Conservation (phyloP, 2,329 filamentous ascomycete genomes). For the Botrytis galanthina region DNA sequence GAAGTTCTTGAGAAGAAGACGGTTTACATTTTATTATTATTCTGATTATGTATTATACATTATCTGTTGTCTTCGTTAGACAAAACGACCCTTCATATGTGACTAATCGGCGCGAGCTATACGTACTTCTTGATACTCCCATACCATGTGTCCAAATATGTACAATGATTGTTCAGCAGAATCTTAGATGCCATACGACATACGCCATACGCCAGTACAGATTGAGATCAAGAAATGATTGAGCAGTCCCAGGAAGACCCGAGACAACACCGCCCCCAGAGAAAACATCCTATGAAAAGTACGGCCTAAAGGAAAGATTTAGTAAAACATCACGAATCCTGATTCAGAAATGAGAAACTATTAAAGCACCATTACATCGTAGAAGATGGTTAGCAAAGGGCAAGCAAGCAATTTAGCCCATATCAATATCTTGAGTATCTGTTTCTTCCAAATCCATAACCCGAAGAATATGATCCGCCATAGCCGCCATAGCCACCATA, state of each 20-base stretch:
- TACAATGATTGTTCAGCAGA: not conserved
- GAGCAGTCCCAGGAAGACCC: no score
- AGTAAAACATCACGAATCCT: accelerated
- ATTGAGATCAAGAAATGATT: no score
- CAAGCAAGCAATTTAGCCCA: not conserved
- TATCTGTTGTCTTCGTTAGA: not conserved
- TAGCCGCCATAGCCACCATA: not conserved
- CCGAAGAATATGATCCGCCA: not conserved
- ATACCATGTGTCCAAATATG: not conserved
- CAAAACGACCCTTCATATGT: not conserved
- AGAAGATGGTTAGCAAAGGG: not conserved
- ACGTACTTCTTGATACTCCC: not conserved
- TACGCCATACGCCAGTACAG: not conserved
- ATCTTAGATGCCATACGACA: not conserved
- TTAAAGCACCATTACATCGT: accelerated
- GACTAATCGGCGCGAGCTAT: not conserved
- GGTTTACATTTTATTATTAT: not conserved
- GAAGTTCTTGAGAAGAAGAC: not conserved
- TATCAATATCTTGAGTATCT: not conserved
- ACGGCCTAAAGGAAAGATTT: not conserved
- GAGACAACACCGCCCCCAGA: accelerated
- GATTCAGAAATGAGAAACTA: not conserved
- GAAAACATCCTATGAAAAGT: not conserved
- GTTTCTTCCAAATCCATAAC: not conserved
- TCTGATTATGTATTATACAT: not conserved